Conservation (phyloP, 2,329 filamentous ascomycete genomes). For the Tolypocladium guangdongense region DNA sequence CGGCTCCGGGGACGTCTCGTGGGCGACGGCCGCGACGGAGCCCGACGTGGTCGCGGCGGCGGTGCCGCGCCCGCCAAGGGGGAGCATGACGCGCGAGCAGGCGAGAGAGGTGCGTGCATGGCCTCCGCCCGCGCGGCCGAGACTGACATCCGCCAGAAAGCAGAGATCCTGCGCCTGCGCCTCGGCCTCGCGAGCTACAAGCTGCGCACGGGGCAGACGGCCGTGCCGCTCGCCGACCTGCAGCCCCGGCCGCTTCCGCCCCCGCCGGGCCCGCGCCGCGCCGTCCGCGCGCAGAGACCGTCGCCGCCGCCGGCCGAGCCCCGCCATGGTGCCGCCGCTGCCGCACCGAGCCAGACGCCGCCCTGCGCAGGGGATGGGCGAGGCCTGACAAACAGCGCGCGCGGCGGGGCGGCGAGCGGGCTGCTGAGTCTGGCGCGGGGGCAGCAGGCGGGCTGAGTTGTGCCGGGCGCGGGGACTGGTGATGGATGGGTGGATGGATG, state of each 20-base stretch:
- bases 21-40: conserved; percentile 38
- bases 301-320: neutral
- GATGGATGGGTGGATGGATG: neutral
- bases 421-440: conserved; percentile 34
- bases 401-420: conserved; percentile 39
- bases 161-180: conserved; percentile 55
- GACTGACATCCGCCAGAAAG: conserved; percentile 32
- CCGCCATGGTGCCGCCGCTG: neutral
- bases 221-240: conserved; percentile 52
- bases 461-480: neutral
- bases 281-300: conserved; percentile 15
- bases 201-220: conserved; percentile 59
- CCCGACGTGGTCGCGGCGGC: conserved; percentile 22
- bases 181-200: conserved; percentile 66
- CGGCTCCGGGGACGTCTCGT: conserved; percentile 37
- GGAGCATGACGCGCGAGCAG: conserved; percentile 38
- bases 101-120: conserved; percentile 35
- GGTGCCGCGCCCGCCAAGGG: conserved; percentile 5
- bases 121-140: neutral
- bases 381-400: conserved; percentile 27
- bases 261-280: conserved; percentile 6
- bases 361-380: conserved; percentile 3
- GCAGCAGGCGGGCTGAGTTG: neutral
- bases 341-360: neutral
- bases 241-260: conserved; percentile 23